A percentile compares a stretch with the other conserved stretches of the same genome.
Conservation (phyloP, 208 protist genomes). For the Kentomonas sorsogonicus region DNA sequence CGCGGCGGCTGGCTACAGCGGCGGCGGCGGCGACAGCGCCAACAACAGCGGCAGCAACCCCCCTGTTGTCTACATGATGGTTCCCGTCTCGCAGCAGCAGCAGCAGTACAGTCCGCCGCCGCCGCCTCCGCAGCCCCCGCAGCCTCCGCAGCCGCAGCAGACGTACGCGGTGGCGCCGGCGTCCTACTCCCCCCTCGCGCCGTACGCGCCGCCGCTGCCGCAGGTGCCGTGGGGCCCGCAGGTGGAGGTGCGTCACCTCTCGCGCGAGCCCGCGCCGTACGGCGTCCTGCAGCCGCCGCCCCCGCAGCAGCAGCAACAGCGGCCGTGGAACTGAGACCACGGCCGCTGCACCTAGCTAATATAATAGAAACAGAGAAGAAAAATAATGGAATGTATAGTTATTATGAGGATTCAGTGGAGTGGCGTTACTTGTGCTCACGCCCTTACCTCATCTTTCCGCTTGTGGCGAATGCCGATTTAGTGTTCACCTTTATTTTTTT, state of each 20-base stretch:
- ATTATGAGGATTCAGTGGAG: too few species aligned
- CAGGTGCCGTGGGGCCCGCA: neutral
- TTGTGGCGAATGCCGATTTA: too few species aligned
- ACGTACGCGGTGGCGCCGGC: constrained; percentile 10
- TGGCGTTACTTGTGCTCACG: too few species aligned
- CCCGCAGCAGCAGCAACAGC: constrained; percentile 6
- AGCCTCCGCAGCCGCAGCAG: neutral
- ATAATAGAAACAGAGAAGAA: constrained; percentile 7
- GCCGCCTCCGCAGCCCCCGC: neutral
- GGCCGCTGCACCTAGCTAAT: too few species aligned
- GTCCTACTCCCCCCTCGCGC: constrained; percentile 1
- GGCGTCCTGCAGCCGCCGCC: neutral
- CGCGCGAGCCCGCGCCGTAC: neutral
- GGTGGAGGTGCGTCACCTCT: neutral
- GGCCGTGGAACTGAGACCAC: neutral
- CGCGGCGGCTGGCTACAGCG: neutral
- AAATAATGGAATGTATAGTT: neutral
- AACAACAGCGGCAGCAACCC: neutral
- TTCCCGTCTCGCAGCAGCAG: neutral
- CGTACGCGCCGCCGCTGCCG: constrained; percentile 7
- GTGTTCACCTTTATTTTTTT: constrained; percentile 12
- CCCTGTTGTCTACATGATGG: neutral
- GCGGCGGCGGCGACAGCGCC: neutral
- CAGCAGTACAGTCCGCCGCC: neutral
- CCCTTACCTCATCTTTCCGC: too few species aligned